A percentile compares a stretch with the other conserved stretches of the same genome.
Evolutionary conservation across 2,329 filamentous ascomycete species (phyloP).

Genomic region (Trichoderma guizhouense): DNA sequence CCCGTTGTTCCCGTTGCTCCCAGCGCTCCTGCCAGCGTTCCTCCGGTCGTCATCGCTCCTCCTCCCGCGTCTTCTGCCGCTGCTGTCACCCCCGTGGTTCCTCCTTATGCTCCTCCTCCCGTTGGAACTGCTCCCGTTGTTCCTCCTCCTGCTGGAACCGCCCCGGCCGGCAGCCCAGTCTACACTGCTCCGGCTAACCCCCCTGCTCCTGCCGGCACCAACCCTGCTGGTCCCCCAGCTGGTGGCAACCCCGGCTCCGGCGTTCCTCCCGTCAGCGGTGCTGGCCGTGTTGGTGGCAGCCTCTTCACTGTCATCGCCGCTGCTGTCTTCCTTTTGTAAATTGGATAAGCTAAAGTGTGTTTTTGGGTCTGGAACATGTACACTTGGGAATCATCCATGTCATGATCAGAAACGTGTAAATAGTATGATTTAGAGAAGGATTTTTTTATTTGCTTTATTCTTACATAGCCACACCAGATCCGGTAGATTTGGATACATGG

Average conservation of each 20-base stretch:
- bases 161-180: conserved; percentile 13
- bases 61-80: conserved; percentile 2
- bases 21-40: not conserved
- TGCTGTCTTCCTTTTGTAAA: conserved; percentile 36
- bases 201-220: conserved; percentile 22
- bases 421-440: conserved; percentile 16
- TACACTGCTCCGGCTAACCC: conserved; percentile 27
- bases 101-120: conserved; percentile 6
- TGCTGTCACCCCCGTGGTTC: not conserved
- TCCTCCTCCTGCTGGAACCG: conserved; percentile 11
- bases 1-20: not conserved
- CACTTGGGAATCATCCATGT: conserved; percentile 10
- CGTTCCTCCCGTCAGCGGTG: conserved; percentile 24
- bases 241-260: not conserved
- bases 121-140: conserved; percentile 17
- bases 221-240: conserved; percentile 10
- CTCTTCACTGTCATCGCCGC: conserved; percentile 32
- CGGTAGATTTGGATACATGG: conserved; percentile 7
- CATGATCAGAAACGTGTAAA: conserved; percentile 14
- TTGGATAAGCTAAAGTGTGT: conserved; percentile 15
- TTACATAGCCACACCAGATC: conserved; percentile 7
- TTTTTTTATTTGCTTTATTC: conserved; percentile 14
- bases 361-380: conserved; percentile 11
- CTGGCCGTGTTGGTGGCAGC: conserved; percentile 30
- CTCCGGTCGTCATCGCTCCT: conserved; percentile 9